Evolutionary conservation across 805 yeast genomes (phyloP), one percentile per base, ranked within the genome.

Genomic region (Nakazawaea sp.): DNA sequence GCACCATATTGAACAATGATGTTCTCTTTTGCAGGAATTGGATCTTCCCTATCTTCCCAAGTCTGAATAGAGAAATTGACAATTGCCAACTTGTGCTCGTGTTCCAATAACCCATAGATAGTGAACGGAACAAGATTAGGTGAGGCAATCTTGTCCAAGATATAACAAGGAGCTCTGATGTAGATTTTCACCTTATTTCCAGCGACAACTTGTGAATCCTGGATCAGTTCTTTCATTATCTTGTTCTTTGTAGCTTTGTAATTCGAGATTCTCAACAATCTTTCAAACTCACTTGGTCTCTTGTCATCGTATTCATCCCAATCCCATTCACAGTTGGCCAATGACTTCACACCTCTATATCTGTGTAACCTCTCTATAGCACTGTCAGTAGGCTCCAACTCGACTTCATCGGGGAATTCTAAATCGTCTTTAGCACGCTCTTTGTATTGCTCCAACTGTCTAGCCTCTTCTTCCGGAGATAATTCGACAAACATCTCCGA

Each of bases 341-440:
- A 61, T 26, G 84, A 83, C 58, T 86, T 85, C 45, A 89, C 72
- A 42, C 97, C 97, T 58, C 97, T 73, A 59, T 87, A 90, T 43
- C 88, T 74, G 21, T 68, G 60, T 40, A 92, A 67, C 45, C 86
- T 72, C 45, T 88, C 87, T 49, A 72, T 72, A 8, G 85, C 97
- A 4, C 82, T 70, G 45, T 74, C 89, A 5, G 59, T 54, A 21
- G 97, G 97, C 32, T 69, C 72, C 30, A 92, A 62, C 56, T 92
- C 97, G 39, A 90, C 62, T 61, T 92, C 98, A 60, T 92, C 99
- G 0, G 97, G 97, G 67, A 88, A 92, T 50, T 89, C 96, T 25
- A 76, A 70, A 55, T 87, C 97, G 38, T 89, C 97, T 42, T 73
- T 72, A 46, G 78, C 96, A 44, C 75, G 58, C 27, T 67, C 68